Evolutionary conservation across 2,329 filamentous ascomycete species (phyloP), one percentile per base, ranked within the genome.

Genomic region (Annulohypoxylon truncatum): DNA sequence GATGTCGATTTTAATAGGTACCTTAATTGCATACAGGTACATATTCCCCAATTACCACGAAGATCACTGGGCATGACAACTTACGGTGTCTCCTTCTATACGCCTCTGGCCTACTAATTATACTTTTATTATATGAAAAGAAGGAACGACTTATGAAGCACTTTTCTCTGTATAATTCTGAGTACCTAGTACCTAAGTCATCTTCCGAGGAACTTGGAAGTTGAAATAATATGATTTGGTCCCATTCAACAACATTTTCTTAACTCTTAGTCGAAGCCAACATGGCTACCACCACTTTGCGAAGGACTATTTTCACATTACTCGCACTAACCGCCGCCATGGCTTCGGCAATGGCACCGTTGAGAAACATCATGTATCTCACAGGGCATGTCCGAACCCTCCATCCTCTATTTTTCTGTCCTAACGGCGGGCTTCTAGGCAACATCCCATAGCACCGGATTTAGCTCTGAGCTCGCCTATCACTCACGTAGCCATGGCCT

Each of bases 401-500:
- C 12, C 4, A 4, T 31, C n/a, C 8, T 50, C 8, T n/a, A 7
- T 6, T 10, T 24, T 12, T 12, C 8, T 35, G n/a, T 40, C 9
- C 35, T 69, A 33, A 67, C 29, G 15, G 28, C 35, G 9, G 13
- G 26, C 10, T 28, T 4, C 35, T 51, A 77, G 76, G 9, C 75
- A 77, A 61, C 75, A 78, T 56, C 74, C 75, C 8, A 52, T 77
- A 15, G 57, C 75, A 9, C 75, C 77, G 3, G 66, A 75, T 46
- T 61, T 53, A 42, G 70, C 76, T 1, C 65, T 81, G 22, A 83
- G 82, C 0, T 70, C 77, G 1, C 77, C 81, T 24, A 80, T 89
- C 68, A 87, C 83, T 22, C 82, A 88, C 70, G 85, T 87, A 28
- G 82, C 86, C 64, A 84, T 86, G 67, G 81, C 82, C 1, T 89